phyloP scores from a whole-genome alignment of 208 protist species.

The Trypanosoma melophagium region DNA sequence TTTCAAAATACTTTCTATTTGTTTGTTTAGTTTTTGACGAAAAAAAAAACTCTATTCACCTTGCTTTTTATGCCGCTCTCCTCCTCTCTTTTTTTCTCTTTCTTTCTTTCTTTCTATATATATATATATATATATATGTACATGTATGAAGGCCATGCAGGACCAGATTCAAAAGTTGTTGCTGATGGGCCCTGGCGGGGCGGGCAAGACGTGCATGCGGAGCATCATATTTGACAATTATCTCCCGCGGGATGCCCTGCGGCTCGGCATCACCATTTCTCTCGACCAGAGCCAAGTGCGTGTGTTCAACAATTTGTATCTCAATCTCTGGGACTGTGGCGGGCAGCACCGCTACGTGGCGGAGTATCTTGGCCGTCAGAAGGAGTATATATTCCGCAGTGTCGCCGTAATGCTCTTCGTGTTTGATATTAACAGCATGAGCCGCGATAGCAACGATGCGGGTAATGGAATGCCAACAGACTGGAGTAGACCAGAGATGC shows the following conservation, averaged over 20 bases:
- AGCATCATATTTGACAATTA: slow-evolving; percentile 99
- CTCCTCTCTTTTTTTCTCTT: slow-evolving; percentile 15
- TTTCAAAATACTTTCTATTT: no score
- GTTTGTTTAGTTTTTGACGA: no score
- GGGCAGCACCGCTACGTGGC: slow-evolving; percentile 98
- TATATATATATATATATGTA: slow-evolving; percentile 11
- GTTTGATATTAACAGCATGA: slow-evolving; percentile 97
- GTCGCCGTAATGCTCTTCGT: slow-evolving; percentile 99
- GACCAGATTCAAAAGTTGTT: slow-evolving; percentile 93
- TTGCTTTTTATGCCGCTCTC: slow-evolving; percentile 14
- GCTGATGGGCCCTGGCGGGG: slow-evolving; percentile 94
- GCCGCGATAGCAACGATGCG: slow-evolving; percentile 43
- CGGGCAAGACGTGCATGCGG: slow-evolving; percentile 98
- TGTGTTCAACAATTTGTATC: slow-evolving; percentile 98
- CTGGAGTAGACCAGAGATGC: slow-evolving; percentile 91
- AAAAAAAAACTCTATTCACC: not conserved
- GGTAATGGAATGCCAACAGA: slow-evolving; percentile 37
- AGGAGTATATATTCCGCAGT: slow-evolving; percentile 98
- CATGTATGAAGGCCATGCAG: slow-evolving; percentile 37
- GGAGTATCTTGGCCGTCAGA: slow-evolving; percentile 96
- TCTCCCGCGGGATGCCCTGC: slow-evolving; percentile 93
- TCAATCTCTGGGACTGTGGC: slow-evolving; percentile 99
- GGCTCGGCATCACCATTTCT: slow-evolving; percentile 95
- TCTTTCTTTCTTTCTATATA: slow-evolving; percentile 5
- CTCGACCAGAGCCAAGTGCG: slow-evolving; percentile 98